Evolutionary conservation across 2,329 filamentous ascomycete species (phyloP), one percentile per base, ranked within the genome.

Genomic region (Sporothrix euskadiensis): DNA sequence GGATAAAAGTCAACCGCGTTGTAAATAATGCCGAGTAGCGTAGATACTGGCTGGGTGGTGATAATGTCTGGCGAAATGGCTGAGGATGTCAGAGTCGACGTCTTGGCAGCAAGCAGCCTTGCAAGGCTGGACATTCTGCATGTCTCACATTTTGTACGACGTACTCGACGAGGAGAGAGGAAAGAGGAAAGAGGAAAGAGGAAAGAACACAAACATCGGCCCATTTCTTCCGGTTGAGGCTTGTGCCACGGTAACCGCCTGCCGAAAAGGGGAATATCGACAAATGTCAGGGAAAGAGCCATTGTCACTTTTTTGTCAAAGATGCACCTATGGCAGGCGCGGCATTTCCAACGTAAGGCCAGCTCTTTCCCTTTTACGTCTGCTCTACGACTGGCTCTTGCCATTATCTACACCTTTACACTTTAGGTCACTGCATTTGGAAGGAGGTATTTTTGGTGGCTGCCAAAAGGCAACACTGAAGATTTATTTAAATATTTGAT

Each of bases 181-280:
- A 70, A 70, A 44, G 68, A 59, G 59, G 32, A 70, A 35, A 70
- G 57, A 57, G n/a, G n/a, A 70, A 70, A 44, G 35, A 35, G 35
- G 35, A 70, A 70, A 44, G 68, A 59, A 70, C 49, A 70, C 52
- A 70, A 70, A 59, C 32, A 70, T 41, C 68, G 56, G 68, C 32
- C 68, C 52, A 57, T 59, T 39, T 39, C 16, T 49, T 69, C n/a
- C 19, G 2, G n/a, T 4, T 56, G 66, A 19, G 19, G 30, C 1
- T 4, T 41, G 68, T 70, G n/a, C 4, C 35, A 44, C 52, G 35
- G 68, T n/a, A 70, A 59, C 68, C 52, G 16, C 39, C 35, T 57
- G n/a, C 52, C 19, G 19, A 19, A 39, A 30, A 30, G 39, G n/a
- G 49, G 16, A 30, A 49, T 44, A 35, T 56, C 49, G 41, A 32